A percentile compares a stretch with the other conserved stretches of the same genome.
Evolutionary conservation across 1,284 basidiomycete species (phyloP).

Genomic region (Ganoderma leucocontextum): DNA sequence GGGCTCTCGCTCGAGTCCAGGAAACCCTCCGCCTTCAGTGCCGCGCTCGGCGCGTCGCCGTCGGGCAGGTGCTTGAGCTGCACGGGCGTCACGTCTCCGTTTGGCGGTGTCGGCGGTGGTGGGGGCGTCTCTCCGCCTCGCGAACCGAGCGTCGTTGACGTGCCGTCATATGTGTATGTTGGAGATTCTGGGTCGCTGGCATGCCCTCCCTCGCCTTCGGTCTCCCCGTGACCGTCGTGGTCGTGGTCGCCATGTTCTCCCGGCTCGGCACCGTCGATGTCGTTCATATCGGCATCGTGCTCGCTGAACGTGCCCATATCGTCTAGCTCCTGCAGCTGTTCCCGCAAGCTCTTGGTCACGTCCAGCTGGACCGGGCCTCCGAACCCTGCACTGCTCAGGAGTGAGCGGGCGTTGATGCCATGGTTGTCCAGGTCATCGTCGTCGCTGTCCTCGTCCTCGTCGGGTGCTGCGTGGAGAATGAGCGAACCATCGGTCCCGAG

Average conservation of each 20-base stretch:
- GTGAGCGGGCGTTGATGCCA: slow-evolving; percentile 48
- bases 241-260: slow-evolving; percentile 26
- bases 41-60: slow-evolving; percentile 66
- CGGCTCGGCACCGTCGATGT: slow-evolving; percentile 31
- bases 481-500: slow-evolving; percentile 44
- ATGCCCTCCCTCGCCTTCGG: slow-evolving; percentile 21
- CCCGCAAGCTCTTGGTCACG: slow-evolving; percentile 63
- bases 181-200: slow-evolving; percentile 35
- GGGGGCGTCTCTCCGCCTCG: slow-evolving; percentile 56
- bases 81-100: slow-evolving; percentile 55
- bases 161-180: slow-evolving; percentile 28
- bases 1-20: slow-evolving; percentile 78
- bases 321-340: slow-evolving; percentile 69
- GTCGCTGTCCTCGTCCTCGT: slow-evolving; percentile 61
- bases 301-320: slow-evolving; percentile 43
- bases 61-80: slow-evolving; percentile 52
- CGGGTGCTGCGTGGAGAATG: slow-evolving; percentile 34
- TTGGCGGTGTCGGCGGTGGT: slow-evolving; percentile 51
- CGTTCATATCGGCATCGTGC: slow-evolving; percentile 39
- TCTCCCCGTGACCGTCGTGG: slow-evolving; percentile 29
- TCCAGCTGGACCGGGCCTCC: slow-evolving; percentile 45
- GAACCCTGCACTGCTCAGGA: slow-evolving; percentile 55
- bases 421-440: slow-evolving; percentile 54
- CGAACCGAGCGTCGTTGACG: slow-evolving; percentile 16
- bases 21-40: slow-evolving; percentile 74